phyloP scores from a whole-genome alignment of 805 yeast genomes.

The Saturnispora ahearnii region DNA sequence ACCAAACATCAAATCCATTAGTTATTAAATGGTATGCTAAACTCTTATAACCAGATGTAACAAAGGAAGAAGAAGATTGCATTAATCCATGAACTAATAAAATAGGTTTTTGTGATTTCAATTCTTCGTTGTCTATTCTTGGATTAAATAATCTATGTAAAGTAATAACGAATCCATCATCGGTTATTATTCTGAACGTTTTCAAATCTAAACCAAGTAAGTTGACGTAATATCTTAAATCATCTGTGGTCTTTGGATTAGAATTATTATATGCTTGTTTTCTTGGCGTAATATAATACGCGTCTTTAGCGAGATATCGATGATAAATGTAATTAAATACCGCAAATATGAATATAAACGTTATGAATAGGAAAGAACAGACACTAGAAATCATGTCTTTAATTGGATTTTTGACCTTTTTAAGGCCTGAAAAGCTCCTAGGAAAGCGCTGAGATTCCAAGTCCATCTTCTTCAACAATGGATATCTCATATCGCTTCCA shows the following conservation, averaged over 20 bases:
- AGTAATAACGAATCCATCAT: conserved; percentile 70
- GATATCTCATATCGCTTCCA: background rate
- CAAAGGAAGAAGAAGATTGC: conserved; percentile 78
- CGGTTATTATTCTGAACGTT: conserved; percentile 54
- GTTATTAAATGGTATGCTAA: conserved; percentile 48
- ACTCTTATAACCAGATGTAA: conserved; percentile 75
- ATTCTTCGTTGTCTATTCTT: background rate
- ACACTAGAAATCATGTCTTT: conserved; percentile 1
- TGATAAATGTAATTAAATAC: conserved; percentile 3
- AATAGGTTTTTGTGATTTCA: conserved; percentile 39
- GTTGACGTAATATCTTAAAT: conserved; percentile 58
- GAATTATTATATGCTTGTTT: background rate
- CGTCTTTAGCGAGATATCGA: background rate
- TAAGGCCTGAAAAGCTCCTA: background rate
- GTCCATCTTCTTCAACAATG: conserved; percentile 2
- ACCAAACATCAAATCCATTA: conserved; percentile 76
- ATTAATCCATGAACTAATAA: conserved; percentile 78
- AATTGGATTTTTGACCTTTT: background rate
- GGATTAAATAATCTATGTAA: conserved; percentile 57
- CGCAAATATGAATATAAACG: conserved; percentile 8
- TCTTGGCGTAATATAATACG: background rate
- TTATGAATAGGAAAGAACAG: conserved; percentile 8
- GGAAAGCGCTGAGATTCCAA: background rate
- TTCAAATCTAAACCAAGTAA: conserved; percentile 52
- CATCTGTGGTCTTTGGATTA: conserved; percentile 18